Evolutionary conservation across 495 filamentous ascomycete species (phyloP), one percentile per base, ranked within the genome.

Genomic region (Astrocystis sublimbata): DNA sequence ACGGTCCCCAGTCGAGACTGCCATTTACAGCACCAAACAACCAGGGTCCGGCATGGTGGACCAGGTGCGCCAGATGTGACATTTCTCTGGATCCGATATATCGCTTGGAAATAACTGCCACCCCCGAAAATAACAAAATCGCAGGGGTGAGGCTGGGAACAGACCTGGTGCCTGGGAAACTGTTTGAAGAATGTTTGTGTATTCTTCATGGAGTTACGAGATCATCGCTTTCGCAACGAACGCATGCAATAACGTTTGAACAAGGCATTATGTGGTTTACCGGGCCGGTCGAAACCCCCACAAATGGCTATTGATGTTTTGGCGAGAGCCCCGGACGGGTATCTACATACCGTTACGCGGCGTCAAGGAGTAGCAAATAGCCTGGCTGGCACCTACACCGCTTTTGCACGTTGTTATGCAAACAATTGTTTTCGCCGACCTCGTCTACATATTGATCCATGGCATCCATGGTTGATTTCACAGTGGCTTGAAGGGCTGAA

Each of bases 401-500:
- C 15, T 49, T 1, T 26, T 30, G 13, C 42, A 42, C 24, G 24
- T 49, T 49, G 26, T 31, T 49, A 49, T 17, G 46, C 46, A n/a
- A 17, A 49, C 30, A 30, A 28, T 26, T 30, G 3, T 15, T 30
- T 30, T 49, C 24, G 24, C 46, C 46, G 6, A 17, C 46, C 28
- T 30, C 6, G 15, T 28, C 46, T 2, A n/a, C n/a, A n/a, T n/a
- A 31, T 9, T n/a, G 15, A 28, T 31, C 46, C 46, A 17, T 49
- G 46, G 46, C 30, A 28, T 31, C 46, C 46, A 17, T 49, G 46
- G 46, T 49, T 49, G 24, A 5, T 49, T 15, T 7, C 30, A 30
- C 46, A n/a, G 30, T 49, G 46, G 46, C 46, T n/a, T 49, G 46
- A 49, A 49, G 46, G 46, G 46, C 46, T 49, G 46, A 49, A 49